Percentiles rank a stretch among this genome's conserved stretches.
These are phyloP conservation scores for Scedosporium minutisporum DNA, from an alignment of 2,329 filamentous ascomycete species.

Conservation along the genomic window DNA sequence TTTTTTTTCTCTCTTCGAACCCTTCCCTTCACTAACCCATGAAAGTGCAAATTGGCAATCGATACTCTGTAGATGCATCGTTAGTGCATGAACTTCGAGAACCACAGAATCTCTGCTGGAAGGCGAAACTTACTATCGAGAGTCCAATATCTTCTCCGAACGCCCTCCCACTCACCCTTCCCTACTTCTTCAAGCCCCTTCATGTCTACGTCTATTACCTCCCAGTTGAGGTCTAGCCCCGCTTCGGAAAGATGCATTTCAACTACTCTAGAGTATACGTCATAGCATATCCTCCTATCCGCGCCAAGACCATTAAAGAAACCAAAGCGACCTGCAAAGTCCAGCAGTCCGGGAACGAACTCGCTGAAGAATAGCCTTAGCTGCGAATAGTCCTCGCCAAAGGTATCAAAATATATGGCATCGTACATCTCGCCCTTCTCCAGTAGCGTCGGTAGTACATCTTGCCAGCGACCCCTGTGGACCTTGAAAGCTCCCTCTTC, in stretches of 20 bases:
- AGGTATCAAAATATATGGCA: constrained; percentile 95
- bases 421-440: constrained; percentile 64
- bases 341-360: constrained; percentile 69
- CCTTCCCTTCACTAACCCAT: constrained; percentile 39
- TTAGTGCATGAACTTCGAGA: constrained; percentile 11
- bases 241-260: constrained; percentile 87
- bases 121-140: constrained; percentile 50
- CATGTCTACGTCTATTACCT: constrained; percentile 64
- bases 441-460: constrained; percentile 60
- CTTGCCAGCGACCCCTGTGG: constrained; percentile 69
- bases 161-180: constrained; percentile 75
- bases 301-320: constrained; percentile 90
- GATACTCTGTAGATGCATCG: constrained; percentile 45
- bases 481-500: constrained; percentile 62
- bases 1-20: neutral
- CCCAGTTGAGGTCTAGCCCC: constrained; percentile 83
- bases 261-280: constrained; percentile 86
- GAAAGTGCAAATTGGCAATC: constrained; percentile 64
- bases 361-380: constrained; percentile 83
- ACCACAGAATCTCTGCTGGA: constrained; percentile 2
- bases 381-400: constrained; percentile 85
- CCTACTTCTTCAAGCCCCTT: constrained; percentile 53
- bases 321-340: constrained; percentile 64
- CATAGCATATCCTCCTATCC: constrained; percentile 86
- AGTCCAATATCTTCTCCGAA: constrained; percentile 83